These are phyloP conservation scores for Didymella arachidicola DNA, from an alignment of 2,329 filamentous ascomycete genomes.

Conservation along the genomic window DNA sequence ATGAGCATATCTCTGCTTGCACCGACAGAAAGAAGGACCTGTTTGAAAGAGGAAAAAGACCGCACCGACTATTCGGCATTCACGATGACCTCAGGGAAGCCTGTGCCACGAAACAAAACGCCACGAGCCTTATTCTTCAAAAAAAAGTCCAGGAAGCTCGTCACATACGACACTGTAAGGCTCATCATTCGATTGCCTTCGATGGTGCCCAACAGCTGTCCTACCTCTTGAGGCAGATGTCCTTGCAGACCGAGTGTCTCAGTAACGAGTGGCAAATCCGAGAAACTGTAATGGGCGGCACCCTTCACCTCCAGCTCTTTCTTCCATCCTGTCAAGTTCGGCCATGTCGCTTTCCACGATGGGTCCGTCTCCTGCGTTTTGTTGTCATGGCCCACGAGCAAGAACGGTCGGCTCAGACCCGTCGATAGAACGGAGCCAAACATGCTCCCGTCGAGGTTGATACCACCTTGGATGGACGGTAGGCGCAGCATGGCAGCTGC, in stretches of 20 bases:
- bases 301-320: conserved; percentile 37
- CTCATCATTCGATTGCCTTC: conserved; percentile 33
- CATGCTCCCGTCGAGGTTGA: conserved; percentile 50
- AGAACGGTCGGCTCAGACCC: conserved; percentile 31
- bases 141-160: conserved; percentile 32
- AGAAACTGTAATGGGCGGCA: conserved; percentile 40
- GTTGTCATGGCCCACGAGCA: conserved; percentile 40
- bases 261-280: conserved; percentile 32
- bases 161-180: conserved; percentile 31
- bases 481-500: conserved; percentile 26
- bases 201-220: conserved; percentile 31
- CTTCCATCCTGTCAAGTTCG: conserved; percentile 36
- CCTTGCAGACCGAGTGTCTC: conserved; percentile 29
- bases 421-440: conserved; percentile 31
- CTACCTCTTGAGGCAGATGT: conserved; percentile 26
- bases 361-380: conserved; percentile 41
- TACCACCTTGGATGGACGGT: conserved; percentile 34
- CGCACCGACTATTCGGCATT: neutral
- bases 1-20: neutral
- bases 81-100: conserved; percentile 29
- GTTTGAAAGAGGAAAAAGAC: too few species aligned
- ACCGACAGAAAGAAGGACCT: neutral
- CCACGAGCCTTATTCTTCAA: conserved; percentile 25
- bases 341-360: conserved; percentile 38
- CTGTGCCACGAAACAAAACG: neutral